These are phyloP conservation scores for Penicillium parvum DNA, from an alignment of 495 filamentous ascomycete species.

Conservation along the genomic window DNA sequence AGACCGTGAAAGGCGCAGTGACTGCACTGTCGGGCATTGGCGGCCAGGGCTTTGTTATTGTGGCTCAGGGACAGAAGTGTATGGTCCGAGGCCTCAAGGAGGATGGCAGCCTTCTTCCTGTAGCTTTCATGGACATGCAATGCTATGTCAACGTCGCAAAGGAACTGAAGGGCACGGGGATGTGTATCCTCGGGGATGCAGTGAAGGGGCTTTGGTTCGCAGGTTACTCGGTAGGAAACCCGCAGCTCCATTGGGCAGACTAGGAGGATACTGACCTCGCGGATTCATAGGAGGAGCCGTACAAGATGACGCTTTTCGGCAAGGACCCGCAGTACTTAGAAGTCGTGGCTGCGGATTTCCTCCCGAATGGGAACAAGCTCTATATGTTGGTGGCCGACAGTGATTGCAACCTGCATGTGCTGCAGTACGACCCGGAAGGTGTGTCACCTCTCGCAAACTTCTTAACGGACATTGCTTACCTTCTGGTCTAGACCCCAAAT, in stretches of 20 bases:
- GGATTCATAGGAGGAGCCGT: conserved; percentile 68
- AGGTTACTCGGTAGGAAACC: conserved; percentile 67
- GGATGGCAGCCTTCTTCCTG: conserved; percentile 83
- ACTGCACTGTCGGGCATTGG: conserved; percentile 82
- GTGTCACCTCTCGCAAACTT: conserved; percentile 16
- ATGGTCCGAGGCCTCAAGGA: conserved; percentile 96
- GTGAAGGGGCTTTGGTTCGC: conserved; percentile 93
- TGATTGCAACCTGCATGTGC: conserved; percentile 77
- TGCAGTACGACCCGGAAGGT: conserved; percentile 94
- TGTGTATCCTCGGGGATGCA: conserved; percentile 81
- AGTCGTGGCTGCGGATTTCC: conserved; percentile 77
- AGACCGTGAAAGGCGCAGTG: conserved; percentile 91
- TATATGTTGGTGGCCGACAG: conserved; percentile 79
- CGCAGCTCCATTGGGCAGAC: not conserved
- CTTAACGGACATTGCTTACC: conserved; percentile 8
- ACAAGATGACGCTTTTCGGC: conserved; percentile 90
- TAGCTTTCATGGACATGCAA: conserved; percentile 97
- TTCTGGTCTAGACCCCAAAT: conserved; percentile 78
- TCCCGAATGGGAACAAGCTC: conserved; percentile 79
- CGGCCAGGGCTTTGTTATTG: conserved; percentile 86
- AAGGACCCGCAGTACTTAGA: conserved; percentile 75
- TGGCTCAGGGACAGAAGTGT: conserved; percentile 92
- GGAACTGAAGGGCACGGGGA: conserved; percentile 73
- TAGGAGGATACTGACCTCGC: not conserved
- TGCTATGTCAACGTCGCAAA: conserved; percentile 81